These are phyloP conservation scores for Emmonsiellopsis sp. DNA, from an alignment of 2,329 filamentous ascomycete genomes.

Conservation along the genomic window DNA sequence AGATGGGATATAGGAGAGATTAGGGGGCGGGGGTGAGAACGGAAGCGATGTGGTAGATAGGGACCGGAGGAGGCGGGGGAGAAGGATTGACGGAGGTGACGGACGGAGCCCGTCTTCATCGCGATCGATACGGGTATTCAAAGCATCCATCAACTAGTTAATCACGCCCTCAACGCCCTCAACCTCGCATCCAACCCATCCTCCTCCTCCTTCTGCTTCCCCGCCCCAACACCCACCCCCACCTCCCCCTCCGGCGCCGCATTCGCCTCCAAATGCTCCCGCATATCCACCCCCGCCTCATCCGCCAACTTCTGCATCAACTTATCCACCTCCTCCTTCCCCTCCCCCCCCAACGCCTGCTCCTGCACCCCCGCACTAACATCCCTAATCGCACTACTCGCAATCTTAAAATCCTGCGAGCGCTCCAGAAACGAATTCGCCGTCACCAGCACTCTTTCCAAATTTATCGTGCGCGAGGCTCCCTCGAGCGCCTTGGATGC, in stretches of 20 bases:
- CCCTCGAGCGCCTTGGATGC: slow-evolving; percentile 37
- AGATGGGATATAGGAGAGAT: too few relatives aligned
- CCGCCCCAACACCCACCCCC: slow-evolving; percentile 10
- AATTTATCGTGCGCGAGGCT: slow-evolving; percentile 37
- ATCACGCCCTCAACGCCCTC: slow-evolving; percentile 32
- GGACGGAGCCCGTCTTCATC: too few relatives aligned
- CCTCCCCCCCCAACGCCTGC: slow-evolving; percentile 30
- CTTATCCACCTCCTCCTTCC: slow-evolving; percentile 28
- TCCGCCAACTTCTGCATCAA: slow-evolving; percentile 38
- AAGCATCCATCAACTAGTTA: too few relatives aligned
- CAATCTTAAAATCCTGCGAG: slow-evolving; percentile 37
- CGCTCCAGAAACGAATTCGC: slow-evolving; percentile 35
- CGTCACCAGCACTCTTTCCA: slow-evolving; percentile 34
- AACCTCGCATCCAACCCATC: slow-evolving; percentile 34
- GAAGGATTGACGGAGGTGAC: too few relatives aligned
- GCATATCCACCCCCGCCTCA: slow-evolving; percentile 35
- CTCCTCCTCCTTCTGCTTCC: slow-evolving; percentile 31
- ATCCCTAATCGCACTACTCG: slow-evolving; percentile 32
- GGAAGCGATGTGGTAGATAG: too few relatives aligned
- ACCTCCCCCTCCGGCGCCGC: slow-evolving; percentile 33
- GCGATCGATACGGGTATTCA: too few relatives aligned
- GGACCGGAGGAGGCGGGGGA: too few relatives aligned
- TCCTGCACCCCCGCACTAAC: slow-evolving; percentile 33
- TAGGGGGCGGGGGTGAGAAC: too few relatives aligned
- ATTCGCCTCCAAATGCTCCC: slow-evolving; percentile 30